Percentiles rank a stretch among this genome's conserved stretches.
Evolutionary conservation across 2,329 filamentous ascomycete species (phyloP).

Genomic region (Bertia moriformis): DNA sequence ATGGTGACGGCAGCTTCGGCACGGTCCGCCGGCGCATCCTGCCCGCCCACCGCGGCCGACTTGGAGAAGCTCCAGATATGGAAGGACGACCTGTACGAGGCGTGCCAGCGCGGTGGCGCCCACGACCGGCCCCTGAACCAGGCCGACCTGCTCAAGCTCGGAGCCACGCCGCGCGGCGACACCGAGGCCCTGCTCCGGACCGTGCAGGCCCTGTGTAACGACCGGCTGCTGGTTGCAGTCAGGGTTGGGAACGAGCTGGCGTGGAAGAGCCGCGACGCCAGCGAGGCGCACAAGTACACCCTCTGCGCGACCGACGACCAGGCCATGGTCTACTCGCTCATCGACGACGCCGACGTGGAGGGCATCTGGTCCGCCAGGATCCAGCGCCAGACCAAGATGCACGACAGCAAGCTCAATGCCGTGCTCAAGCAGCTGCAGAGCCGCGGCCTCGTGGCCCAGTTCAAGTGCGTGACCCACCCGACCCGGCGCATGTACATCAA

Average conservation of each 20-base stretch:
- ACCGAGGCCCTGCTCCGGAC: constrained; percentile 36
- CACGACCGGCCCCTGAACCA: constrained; percentile 38
- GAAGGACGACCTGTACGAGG: constrained; percentile 41
- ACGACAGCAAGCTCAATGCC: constrained; percentile 69
- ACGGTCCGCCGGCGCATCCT: too few species aligned
- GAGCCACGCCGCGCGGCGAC: constrained; percentile 41
- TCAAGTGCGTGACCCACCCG: constrained; percentile 83
- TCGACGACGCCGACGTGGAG: constrained; percentile 71
- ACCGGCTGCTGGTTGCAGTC: constrained; percentile 41
- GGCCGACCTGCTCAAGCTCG: constrained; percentile 38
- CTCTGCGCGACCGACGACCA: constrained; percentile 56
- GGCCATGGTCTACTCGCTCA: constrained; percentile 71
- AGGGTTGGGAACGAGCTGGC: constrained; percentile 25
- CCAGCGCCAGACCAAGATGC: constrained; percentile 65
- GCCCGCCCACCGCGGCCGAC: too few species aligned
- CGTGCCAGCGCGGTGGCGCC: constrained; percentile 32
- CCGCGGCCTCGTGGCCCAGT: constrained; percentile 70
- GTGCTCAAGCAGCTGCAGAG: constrained; percentile 71
- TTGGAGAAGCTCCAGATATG: constrained; percentile 35
- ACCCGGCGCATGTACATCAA: constrained; percentile 96
- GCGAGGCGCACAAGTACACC: constrained; percentile 51
- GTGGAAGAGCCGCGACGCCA: constrained; percentile 42
- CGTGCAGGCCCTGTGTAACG: constrained; percentile 40
- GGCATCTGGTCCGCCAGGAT: constrained; percentile 87
- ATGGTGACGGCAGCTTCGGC: too few species aligned